Evolutionary conservation across 176 grass and related monocot species (phyloP), one percentile per base, ranked within the genome.

Genomic region (Musa itinerans): DNA sequence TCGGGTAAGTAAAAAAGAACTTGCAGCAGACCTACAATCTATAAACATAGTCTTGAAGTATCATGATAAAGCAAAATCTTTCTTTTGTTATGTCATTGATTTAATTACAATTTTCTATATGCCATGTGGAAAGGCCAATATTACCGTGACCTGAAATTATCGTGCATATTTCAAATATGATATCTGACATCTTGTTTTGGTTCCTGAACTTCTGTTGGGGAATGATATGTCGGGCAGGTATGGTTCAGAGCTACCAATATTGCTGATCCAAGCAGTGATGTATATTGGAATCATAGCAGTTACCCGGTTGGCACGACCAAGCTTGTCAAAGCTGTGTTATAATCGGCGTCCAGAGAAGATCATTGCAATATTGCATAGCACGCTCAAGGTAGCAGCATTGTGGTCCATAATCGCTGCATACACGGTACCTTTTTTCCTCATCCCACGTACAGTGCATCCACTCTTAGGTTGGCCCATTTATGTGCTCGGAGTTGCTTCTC

Each of bases 401-500:
- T 79, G 84, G 74, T 84, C 86, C 81, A 79, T 95, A 58, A 19
- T 88, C 17, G 83, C 91, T 53, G 85, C 86, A 26, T 99, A 99
- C 67, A 53, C 83, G 19, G 86, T 95, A 54, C 96, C 96, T 4
- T 99, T 99, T 81, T 99, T 99, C 50, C 61, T 99, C 63, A 85
- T 99, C 70, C 91, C 96, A 16, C 73, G 96, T 73, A 99, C 91
- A 2, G 68, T 89, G 52, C 96, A 99, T 72, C 96, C 96, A 13
- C 56, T 99, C 72, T 88, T 99, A 66, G 96, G 96, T 67, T 99
- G 96, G 96, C 87, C 89, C 52, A 16, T 99, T 25, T 99, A 95
- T 76, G 74, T 95, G 23, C 77, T 99, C 72, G 96, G 96, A 68
- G 77, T 82, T 1, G 78, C 90, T 8, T 63, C 91, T 22, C 84